Base-by-base conservation (phyloP, 2,329 filamentous ascomycete genomes). In the Ciborinia camelliae region DNA sequence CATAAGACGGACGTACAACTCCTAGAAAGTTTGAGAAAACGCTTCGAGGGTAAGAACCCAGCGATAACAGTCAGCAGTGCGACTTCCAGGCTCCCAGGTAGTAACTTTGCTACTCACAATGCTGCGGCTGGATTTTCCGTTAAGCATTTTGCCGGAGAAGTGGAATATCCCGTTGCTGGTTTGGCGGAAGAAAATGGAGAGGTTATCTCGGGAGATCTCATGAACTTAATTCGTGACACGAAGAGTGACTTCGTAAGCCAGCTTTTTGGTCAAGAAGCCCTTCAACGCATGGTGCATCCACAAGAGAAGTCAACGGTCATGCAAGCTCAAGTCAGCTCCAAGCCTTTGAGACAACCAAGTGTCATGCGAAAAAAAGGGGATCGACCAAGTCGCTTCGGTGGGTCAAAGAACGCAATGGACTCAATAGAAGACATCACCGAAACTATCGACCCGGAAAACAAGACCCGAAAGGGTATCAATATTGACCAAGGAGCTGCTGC, bases 131-230 rank as follows among this genome's bases (percentile, higher is more conserved):
- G 85, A 12, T 99, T 99, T 78, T 93, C 92, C 0, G 88, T 99
- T 64, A 92, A 90, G 77, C 95, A 99, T 77, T 99, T 96, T 77
- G 94, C 94, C 47, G 95, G 95, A 59, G 95, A 98, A 75, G 91
- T 99, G 6, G 95, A 99, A 67, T 99, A 99, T 74, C 88, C 91
- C 2, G 85, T 96, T 67, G 89, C 89, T 71, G 91, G 91, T 6
- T 80, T 99, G 28, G 84, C 98, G 3, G 95, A 99, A 76, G 93
- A 97, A 78, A 99, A 99, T 70, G 92, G 93, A 62, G 95, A 99
- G 76, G 87, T 97, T 68, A 95, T 99, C 68, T 97, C 93, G 4
- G 94, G 92, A 32, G 95, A 99, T 76, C 81, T 99, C 71, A 92
- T 99, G 83, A 97, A 96, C 77, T 84, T 99, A 72, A 90, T 99